Evolutionary conservation across 257 asterid species (phyloP).

Genomic region (Lycium barbarum): DNA sequence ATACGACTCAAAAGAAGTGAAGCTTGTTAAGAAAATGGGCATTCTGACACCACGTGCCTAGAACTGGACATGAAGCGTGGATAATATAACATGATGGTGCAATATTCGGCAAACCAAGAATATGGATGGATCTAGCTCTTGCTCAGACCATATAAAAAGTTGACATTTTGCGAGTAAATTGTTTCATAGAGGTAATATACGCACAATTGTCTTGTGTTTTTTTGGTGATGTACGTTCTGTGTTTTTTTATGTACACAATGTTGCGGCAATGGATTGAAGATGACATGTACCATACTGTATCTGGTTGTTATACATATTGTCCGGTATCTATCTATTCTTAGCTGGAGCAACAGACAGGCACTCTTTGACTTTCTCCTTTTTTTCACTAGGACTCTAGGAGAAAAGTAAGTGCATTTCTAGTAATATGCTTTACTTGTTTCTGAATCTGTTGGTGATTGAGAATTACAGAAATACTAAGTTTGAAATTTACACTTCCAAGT

Average conservation of each 20-base stretch:
- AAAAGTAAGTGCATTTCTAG: not conserved
- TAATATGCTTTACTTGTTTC: not conserved
- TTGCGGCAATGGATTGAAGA: not conserved
- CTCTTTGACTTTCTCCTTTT: too few relatives aligned
- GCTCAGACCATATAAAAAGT: not conserved
- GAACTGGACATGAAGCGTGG: not conserved
- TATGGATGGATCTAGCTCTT: not conserved
- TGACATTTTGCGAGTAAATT: not conserved
- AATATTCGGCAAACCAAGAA: not conserved
- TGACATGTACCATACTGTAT: not conserved
- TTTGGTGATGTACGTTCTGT: too few relatives aligned
- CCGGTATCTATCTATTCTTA: not conserved
- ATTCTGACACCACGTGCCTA: not conserved
- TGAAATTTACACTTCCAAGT: too few relatives aligned
- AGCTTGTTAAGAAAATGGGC: not conserved
- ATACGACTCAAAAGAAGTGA: not conserved
- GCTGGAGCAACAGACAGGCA: not conserved
- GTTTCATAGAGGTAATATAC: not conserved
- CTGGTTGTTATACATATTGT: not conserved
- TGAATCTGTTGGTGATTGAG: too few relatives aligned
- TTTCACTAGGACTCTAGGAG: too few relatives aligned
- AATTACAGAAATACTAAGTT: too few relatives aligned
- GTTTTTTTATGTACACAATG: not conserved
- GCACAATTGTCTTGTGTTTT: not conserved
- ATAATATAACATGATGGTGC: too few relatives aligned